phyloP scores from a whole-genome alignment of 371 early-diverging fungal genomes.

The Actinomucor elegans region DNA sequence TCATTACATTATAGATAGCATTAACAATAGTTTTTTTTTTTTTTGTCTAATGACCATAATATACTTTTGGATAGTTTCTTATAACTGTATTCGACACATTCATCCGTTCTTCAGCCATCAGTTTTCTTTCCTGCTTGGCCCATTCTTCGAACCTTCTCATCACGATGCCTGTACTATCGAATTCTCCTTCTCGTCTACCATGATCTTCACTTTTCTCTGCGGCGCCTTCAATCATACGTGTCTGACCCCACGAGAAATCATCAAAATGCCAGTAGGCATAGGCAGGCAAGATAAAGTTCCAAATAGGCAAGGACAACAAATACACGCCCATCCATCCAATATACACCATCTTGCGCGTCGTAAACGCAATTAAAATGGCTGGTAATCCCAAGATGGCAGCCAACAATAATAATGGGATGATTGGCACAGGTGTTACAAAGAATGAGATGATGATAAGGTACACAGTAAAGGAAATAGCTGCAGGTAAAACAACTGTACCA shows the following conservation, averaged over 20 bases:
- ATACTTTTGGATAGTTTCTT: constrained; percentile 34
- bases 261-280: constrained; percentile 98
- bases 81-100: constrained; percentile 13
- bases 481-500: constrained; percentile 93
- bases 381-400: constrained; percentile 83
- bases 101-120: constrained; percentile 20
- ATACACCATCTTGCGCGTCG: constrained; percentile 81
- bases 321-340: constrained; percentile 93
- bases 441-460: constrained; percentile 70
- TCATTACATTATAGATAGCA: no score
- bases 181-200: constrained; percentile 48
- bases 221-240: constrained; percentile 74
- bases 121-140: constrained; percentile 34
- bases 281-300: constrained; percentile 90
- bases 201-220: constrained; percentile 72
- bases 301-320: constrained; percentile 84
- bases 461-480: constrained; percentile 84
- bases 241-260: constrained; percentile 97
- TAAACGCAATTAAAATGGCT: constrained; percentile 81
- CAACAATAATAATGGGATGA: constrained; percentile 69
- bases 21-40: background rate
- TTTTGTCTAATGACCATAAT: constrained; percentile 32
- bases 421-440: constrained; percentile 52
- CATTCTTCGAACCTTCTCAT: constrained; percentile 53
- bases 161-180: constrained; percentile 48